Percentiles rank a stretch among this genome's conserved stretches.
These are phyloP conservation scores for Citrullus colocynthis DNA, from an alignment of 306 rosid genomes.

Conservation along the genomic window DNA sequence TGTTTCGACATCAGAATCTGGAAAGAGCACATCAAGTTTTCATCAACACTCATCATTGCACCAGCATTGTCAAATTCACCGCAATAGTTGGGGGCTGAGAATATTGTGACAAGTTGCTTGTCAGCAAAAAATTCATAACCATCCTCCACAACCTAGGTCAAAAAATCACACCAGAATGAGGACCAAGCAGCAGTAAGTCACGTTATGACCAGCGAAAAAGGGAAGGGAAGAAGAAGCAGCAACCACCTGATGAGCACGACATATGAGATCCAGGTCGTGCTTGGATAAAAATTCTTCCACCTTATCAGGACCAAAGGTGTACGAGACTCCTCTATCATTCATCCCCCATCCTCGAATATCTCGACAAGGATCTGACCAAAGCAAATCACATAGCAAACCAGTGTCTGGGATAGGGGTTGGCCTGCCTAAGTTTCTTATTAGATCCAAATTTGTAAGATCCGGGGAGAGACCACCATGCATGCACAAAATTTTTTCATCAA, in stretches of 20 bases:
- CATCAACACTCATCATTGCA: conserved; percentile 93
- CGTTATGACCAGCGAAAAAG: neutral
- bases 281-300: conserved; percentile 62
- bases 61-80: conserved; percentile 96
- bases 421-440: conserved; percentile 56
- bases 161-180: conserved; percentile 16
- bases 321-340: conserved; percentile 92
- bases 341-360: conserved; percentile 95
- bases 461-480: conserved; percentile 99
- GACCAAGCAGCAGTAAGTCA: neutral
- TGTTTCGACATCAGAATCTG: conserved; percentile 70
- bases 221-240: neutral
- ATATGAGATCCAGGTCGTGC: conserved; percentile 81
- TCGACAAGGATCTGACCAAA: conserved; percentile 90
- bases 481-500: conserved; percentile 86
- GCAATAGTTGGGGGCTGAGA: conserved; percentile 82
- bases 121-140: conserved; percentile 92
- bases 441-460: conserved; percentile 63
- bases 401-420: conserved; percentile 73
- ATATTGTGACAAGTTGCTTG: conserved; percentile 79
- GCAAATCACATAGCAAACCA: conserved; percentile 91
- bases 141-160: conserved; percentile 80
- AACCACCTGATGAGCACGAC: conserved; percentile 90
- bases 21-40: conserved; percentile 83
- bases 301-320: conserved; percentile 85